Percentiles rank a stretch among this genome's conserved stretches.
These are phyloP conservation scores for Ogataea haglerorum DNA, from an alignment of 805 yeast species.

Conservation along the genomic window DNA sequence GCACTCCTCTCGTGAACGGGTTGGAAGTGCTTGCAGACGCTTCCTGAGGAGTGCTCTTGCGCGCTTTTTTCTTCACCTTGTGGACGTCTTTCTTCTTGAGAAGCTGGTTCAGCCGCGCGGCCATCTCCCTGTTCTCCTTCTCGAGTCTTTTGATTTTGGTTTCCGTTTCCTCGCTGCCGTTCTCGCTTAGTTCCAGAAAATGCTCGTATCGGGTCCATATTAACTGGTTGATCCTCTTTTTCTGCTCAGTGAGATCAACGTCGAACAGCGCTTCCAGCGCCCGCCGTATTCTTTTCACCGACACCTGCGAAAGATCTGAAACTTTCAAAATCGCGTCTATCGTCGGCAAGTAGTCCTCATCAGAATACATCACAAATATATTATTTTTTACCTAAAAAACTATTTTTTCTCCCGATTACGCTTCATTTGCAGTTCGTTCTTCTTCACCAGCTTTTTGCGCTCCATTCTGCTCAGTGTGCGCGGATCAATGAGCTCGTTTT, in stretches of 20 bases:
- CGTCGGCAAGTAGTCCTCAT: conserved; percentile 48
- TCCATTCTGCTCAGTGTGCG: conserved; percentile 77
- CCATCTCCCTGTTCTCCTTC: conserved; percentile 42
- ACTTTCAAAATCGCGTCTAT: conserved; percentile 72
- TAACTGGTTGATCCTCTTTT: conserved; percentile 56
- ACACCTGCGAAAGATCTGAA: conserved; percentile 63
- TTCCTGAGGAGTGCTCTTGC: conserved; percentile 9
- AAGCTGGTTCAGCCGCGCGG: conserved; percentile 35
- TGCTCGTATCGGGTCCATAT: conserved; percentile 52
- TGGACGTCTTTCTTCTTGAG: conserved; percentile 11
- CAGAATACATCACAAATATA: conserved; percentile 7
- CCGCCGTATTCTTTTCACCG: conserved; percentile 66
- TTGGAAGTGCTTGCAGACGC: conserved; percentile 32
- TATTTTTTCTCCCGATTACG: conserved; percentile 46
- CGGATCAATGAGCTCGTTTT: conserved; percentile 77
- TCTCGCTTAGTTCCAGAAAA: conserved; percentile 40
- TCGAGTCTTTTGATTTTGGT: conserved; percentile 30
- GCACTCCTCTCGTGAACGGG: conserved; percentile 42
- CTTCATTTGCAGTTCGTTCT: conserved; percentile 81
- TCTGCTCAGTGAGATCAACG: conserved; percentile 44
- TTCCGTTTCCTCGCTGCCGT: conserved; percentile 13
- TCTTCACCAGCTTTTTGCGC: conserved; percentile 79
- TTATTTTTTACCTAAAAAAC: not conserved
- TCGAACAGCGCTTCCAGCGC: conserved; percentile 71
- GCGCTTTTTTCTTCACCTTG: conserved; percentile 16